These are phyloP conservation scores for Sindora glabra DNA, from an alignment of 306 rosid genomes.

Conservation along the genomic window DNA sequence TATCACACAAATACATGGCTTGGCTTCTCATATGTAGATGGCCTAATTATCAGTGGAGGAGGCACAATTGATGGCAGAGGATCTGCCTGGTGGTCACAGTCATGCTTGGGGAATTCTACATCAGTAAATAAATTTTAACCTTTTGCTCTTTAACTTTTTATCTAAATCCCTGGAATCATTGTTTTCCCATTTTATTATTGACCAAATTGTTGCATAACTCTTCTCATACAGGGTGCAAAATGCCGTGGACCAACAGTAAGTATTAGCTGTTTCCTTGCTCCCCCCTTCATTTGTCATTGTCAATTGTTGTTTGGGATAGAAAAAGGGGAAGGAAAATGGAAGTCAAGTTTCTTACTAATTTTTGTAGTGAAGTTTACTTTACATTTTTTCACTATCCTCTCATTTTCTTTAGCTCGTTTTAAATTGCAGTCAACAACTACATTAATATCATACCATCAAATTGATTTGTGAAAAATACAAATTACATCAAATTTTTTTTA, in stretches of 20 bases:
- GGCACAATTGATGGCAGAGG: slow-evolving; percentile 40
- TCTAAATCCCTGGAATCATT: neutral
- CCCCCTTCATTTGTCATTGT: neutral
- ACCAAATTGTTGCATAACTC: neutral
- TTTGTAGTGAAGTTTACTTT: no score
- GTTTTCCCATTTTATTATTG: neutral
- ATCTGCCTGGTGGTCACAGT: slow-evolving; percentile 40
- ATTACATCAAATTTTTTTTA: no score
- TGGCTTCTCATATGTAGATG: slow-evolving; percentile 28
- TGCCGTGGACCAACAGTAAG: slow-evolving; percentile 50
- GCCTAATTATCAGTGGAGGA: slow-evolving; percentile 28
- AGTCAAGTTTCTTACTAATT: no score
- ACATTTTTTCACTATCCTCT: no score
- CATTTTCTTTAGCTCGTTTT: no score
- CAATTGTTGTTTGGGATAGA: no score
- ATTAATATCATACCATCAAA: no score
- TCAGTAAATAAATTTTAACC: slow-evolving; percentile 7
- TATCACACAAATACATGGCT: slow-evolving; percentile 36
- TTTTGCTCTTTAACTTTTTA: neutral
- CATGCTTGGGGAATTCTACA: slow-evolving; percentile 28
- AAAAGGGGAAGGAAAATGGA: no score
- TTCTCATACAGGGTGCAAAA: slow-evolving; percentile 25
- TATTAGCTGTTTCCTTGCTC: neutral
- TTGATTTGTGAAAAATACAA: no score
- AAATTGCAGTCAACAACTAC: no score